These are phyloP conservation scores for Gonium pectorale DNA, from an alignment of 139 green algal genomes.

Conservation along the genomic window DNA sequence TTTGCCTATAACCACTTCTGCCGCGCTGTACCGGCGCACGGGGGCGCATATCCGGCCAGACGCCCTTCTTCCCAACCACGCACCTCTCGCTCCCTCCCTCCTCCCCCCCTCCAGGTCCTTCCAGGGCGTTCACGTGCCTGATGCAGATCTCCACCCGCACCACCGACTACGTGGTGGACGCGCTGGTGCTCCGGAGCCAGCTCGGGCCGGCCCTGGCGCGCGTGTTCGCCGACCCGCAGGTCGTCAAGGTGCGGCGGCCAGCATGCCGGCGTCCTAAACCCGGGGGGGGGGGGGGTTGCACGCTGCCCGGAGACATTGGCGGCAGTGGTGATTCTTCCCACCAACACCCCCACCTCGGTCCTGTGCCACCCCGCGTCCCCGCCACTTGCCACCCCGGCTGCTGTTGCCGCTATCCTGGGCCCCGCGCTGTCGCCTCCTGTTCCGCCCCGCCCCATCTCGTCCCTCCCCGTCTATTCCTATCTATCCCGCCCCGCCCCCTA, in stretches of 20 bases:
- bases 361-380: no score
- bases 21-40: no score
- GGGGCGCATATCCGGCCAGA: no score
- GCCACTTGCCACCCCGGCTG: no score
- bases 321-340: neutral
- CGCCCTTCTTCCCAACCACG: neutral
- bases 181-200: conserved; percentile 75
- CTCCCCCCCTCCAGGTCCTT: conserved; percentile 56
- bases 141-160: conserved; percentile 91
- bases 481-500: no score
- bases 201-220: conserved; percentile 67
- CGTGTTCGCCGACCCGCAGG: conserved; percentile 75
- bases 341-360: no score
- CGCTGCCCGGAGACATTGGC: neutral
- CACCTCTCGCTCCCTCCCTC: neutral
- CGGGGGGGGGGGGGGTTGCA: neutral
- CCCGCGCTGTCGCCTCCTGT: neutral
- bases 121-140: conserved; percentile 92
- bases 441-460: neutral
- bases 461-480: neutral
- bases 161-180: conserved; percentile 91
- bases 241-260: conserved; percentile 86
- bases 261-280: no score
- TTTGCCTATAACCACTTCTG: no score
- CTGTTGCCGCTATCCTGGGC: neutral